phyloP scores from a whole-genome alignment of 345 rosid species.

The Adansonia digitata region DNA sequence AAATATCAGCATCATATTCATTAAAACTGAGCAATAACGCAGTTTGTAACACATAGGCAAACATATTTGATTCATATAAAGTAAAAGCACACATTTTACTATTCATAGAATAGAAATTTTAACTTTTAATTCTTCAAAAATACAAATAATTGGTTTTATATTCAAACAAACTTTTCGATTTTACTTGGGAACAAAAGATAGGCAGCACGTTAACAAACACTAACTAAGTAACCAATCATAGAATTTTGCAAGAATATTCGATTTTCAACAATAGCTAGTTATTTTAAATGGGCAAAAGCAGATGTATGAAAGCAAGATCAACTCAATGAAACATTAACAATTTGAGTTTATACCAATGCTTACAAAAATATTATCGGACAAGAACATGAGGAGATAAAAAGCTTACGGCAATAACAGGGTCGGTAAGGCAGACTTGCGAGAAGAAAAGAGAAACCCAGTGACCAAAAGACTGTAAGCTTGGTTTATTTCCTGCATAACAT shows the following conservation, averaged over 20 bases:
- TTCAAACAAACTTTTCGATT: neutral
- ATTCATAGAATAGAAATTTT: neutral
- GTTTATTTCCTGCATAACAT: conserved; percentile 74
- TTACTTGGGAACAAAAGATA: neutral
- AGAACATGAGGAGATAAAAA: neutral
- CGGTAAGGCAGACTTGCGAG: conserved; percentile 66
- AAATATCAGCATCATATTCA: neutral
- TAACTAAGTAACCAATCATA: no score
- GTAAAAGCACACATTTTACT: neutral
- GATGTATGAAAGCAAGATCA: neutral
- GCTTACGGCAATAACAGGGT: conserved; percentile 86
- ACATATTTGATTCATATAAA: neutral
- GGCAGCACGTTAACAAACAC: no score
- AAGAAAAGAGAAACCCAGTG: conserved; percentile 86
- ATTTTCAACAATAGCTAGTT: no score
- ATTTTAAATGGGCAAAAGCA: neutral
- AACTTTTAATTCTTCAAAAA: neutral
- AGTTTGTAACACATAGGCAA: neutral
- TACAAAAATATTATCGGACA: no score
- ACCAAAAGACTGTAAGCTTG: conserved; percentile 62
- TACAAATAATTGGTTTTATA: neutral
- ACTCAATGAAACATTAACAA: neutral
- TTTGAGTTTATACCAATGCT: no score
- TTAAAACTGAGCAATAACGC: neutral
- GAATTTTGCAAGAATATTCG: no score